A percentile compares a stretch with the other conserved stretches of the same genome.
phyloP scores from a whole-genome alignment of 108 stramenopile genomes.

The Stephanodiscus minutulus region DNA sequence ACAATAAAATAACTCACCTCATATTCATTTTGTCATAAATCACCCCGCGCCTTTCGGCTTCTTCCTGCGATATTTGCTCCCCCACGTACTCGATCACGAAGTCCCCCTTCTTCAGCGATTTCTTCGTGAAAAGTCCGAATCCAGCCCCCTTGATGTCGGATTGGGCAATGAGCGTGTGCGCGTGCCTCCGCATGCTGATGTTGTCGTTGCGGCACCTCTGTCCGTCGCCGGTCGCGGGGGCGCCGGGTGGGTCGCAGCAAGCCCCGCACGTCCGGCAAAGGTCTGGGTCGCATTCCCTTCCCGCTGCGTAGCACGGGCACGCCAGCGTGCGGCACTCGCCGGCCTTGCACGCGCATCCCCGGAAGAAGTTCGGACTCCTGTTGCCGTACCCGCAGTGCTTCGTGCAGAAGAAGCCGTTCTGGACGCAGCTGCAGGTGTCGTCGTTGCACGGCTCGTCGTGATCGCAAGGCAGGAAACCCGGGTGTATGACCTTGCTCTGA shows the following conservation, averaged over 20 bases:
- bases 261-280: conserved; percentile 69
- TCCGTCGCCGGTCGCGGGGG: conserved; percentile 25
- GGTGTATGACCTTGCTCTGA: conserved; percentile 43
- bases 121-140: conserved; percentile 79
- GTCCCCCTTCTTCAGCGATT: conserved; percentile 72
- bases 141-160: conserved; percentile 72
- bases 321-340: conserved; percentile 59
- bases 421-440: conserved; percentile 68
- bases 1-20: no score
- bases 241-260: conserved; percentile 62
- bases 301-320: conserved; percentile 77
- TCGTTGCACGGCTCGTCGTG: conserved; percentile 72
- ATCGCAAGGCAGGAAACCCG: conserved; percentile 66
- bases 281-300: conserved; percentile 90
- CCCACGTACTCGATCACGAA: conserved; percentile 87
- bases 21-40: conserved; percentile 78
- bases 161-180: conserved; percentile 61
- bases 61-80: conserved; percentile 80
- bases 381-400: conserved; percentile 73
- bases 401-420: conserved; percentile 73
- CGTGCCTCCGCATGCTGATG: conserved; percentile 67
- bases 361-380: conserved; percentile 66
- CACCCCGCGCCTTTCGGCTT: conserved; percentile 81
- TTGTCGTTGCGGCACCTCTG: conserved; percentile 79
- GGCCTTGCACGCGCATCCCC: conserved; percentile 69